Base-by-base conservation (phyloP, 192 early-diverging fungal genomes). In the Entomortierella chlamydospora region DNA sequence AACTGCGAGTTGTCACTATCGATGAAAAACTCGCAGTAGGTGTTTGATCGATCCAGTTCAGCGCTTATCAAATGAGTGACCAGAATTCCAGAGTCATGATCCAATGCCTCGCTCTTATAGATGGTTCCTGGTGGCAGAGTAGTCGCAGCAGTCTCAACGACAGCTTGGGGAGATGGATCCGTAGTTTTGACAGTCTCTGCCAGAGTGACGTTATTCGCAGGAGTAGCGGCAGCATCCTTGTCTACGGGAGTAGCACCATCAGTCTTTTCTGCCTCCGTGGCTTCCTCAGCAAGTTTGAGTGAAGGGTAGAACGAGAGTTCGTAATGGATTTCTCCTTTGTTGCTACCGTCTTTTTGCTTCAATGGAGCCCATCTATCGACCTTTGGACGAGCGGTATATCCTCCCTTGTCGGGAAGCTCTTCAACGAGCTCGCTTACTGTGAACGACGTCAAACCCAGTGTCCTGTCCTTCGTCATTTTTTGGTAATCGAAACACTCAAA, bases 401-500 rank as follows among this genome's bases (percentile, higher is more conserved):
- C 76, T 60, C 61, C 61, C 67, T 79, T 79, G 3, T 80, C 67
- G 2, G 70, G 70, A n/a, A 81, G 51, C 55, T 90, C 83, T 57
- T 87, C 85, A 26, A 90, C 85, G 49, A 93, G 57, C 41, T 91
- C 85, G 25, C 73, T 88, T 47, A 93, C 83, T 43, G 87, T 67
- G 20, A 95, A 83, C 50, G 84, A 79, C 3, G 89, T 83, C 52
- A 86, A 86, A 56, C 98, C 96, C 45, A 99, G 83, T n/a, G 87
- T 84, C 71, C 93, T 93, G 70, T 99, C 94, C 76, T 93, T 94
- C 55, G 89, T 84, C 4, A 95, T 78, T 53, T 94, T 90, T 79
- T 98, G 97, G 84, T 83, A 97, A 72, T 99, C 98, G 83, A 91
- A 94, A 39, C 93, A 84, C 57, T 95, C 93, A 25, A 98, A 83